Conservation (phyloP, 257 asterid species). For the Solanum acaule region DNA sequence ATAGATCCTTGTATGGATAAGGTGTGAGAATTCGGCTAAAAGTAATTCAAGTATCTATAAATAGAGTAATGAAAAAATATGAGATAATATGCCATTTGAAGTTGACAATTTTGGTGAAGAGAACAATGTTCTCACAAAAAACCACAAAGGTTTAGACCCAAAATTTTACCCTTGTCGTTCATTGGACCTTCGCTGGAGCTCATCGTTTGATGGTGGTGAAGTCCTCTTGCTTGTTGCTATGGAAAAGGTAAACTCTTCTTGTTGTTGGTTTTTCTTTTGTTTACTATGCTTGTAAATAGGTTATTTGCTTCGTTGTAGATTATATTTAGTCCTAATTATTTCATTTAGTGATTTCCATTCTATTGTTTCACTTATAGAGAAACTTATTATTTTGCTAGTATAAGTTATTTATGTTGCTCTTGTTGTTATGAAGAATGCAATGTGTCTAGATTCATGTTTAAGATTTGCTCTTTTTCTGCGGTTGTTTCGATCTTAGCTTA, state of each 20-base stretch:
- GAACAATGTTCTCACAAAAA: neutral
- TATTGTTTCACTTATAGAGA: too few species aligned
- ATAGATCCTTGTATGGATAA: neutral
- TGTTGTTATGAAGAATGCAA: too few species aligned
- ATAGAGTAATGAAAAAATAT: too few species aligned
- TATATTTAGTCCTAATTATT: too few species aligned
- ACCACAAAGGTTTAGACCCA: neutral
- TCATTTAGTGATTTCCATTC: neutral
- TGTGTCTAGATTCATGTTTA: too few species aligned
- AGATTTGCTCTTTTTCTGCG: too few species aligned
- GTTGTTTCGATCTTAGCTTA: too few species aligned
- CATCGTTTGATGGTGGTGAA: too few species aligned
- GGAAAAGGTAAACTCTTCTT: neutral
- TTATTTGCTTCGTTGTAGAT: neutral
- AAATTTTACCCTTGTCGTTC: neutral
- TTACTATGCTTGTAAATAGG: neutral
- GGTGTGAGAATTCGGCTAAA: too few species aligned
- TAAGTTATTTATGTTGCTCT: too few species aligned
- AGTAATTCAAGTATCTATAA: neutral
- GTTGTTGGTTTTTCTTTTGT: neutral
- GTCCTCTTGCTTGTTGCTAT: neutral
- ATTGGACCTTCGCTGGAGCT: neutral
- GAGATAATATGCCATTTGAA: too few species aligned
- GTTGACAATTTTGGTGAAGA: neutral
- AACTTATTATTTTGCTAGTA: too few species aligned